These are phyloP conservation scores for Plenodomus tracheiphilus DNA, from an alignment of 2,329 filamentous ascomycete genomes.

Conservation along the genomic window DNA sequence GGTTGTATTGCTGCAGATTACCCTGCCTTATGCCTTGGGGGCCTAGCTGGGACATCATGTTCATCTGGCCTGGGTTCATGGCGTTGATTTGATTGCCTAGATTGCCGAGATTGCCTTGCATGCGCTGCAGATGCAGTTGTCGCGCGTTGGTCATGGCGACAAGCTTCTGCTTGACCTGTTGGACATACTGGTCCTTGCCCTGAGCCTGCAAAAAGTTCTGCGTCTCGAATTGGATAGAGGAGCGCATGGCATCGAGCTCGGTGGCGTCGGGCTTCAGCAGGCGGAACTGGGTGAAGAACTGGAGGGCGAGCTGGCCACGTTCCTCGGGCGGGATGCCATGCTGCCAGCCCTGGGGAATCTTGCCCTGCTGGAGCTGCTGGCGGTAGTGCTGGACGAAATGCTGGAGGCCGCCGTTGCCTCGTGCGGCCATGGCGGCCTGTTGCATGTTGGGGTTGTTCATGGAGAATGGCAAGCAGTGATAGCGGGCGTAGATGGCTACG, in stretches of 20 bases:
- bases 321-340: conserved; percentile 36
- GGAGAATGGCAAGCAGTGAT: too few species aligned
- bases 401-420: conserved; percentile 24
- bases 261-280: conserved; percentile 36
- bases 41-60: conserved; percentile 42
- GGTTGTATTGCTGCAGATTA: conserved; percentile 48
- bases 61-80: conserved; percentile 39
- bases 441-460: conserved; percentile 43
- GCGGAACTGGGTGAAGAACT: conserved; percentile 40
- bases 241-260: conserved; percentile 33
- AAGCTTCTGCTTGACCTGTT: conserved; percentile 35
- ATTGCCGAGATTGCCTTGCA: conserved; percentile 27
- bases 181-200: conserved; percentile 38
- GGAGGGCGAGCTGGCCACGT: conserved; percentile 34
- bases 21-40: conserved; percentile 42
- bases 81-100: conserved; percentile 33
- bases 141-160: conserved; percentile 33
- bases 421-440: conserved; percentile 6
- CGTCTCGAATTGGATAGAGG: conserved; percentile 35
- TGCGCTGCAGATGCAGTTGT: conserved; percentile 32
- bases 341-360: conserved; percentile 39
- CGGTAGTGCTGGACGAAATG: conserved; percentile 35
- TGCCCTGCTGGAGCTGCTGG: conserved; percentile 27
- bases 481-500: conserved; percentile 15
- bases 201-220: conserved; percentile 27